Conservation (phyloP, 2,329 filamentous ascomycete species). For the Tolypocladium cylindrosporum region DNA sequence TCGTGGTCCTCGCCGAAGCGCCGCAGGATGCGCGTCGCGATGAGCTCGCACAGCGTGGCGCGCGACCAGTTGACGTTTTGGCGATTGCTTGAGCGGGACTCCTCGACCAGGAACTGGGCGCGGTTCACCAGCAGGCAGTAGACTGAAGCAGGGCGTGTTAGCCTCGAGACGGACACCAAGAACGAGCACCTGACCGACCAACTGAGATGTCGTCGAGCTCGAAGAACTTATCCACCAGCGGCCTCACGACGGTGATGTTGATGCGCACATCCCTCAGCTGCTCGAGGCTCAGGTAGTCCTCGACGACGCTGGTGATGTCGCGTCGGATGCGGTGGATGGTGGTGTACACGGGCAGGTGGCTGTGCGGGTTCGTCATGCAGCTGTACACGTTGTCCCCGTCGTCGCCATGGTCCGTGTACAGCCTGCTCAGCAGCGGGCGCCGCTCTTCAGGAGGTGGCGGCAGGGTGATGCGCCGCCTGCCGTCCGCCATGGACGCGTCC, state of each 20-base stretch:
- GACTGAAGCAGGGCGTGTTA: conserved; percentile 32
- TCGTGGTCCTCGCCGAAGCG: conserved; percentile 71
- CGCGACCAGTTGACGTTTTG: conserved; percentile 74
- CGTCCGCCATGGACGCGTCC: conserved; percentile 8
- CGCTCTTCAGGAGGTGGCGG: conserved; percentile 19
- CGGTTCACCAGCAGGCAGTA: conserved; percentile 79
- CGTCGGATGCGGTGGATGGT: conserved; percentile 65
- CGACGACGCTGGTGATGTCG: conserved; percentile 53
- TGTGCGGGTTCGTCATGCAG: conserved; percentile 48
- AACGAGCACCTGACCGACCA: conserved; percentile 30
- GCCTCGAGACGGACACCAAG: neutral
- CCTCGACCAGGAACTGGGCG: conserved; percentile 68
- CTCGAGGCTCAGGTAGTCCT: conserved; percentile 56
- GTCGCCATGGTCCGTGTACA: conserved; percentile 18
- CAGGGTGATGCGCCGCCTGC: conserved; percentile 20
- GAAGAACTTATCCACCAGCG: conserved; percentile 75
- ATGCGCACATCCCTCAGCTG: conserved; percentile 74
- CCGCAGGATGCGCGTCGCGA: conserved; percentile 67
- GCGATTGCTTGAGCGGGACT: conserved; percentile 63
- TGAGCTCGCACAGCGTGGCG: conserved; percentile 69
- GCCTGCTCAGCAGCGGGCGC: conserved; percentile 22
- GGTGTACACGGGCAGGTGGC: conserved; percentile 60
- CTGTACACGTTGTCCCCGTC: conserved; percentile 33
- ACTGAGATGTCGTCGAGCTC: conserved; percentile 71
- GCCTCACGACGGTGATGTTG: conserved; percentile 70